Evolutionary conservation across 257 asterid species (phyloP), one percentile per base, ranked within the genome.

Genomic region (Handroanthus guayacan): DNA sequence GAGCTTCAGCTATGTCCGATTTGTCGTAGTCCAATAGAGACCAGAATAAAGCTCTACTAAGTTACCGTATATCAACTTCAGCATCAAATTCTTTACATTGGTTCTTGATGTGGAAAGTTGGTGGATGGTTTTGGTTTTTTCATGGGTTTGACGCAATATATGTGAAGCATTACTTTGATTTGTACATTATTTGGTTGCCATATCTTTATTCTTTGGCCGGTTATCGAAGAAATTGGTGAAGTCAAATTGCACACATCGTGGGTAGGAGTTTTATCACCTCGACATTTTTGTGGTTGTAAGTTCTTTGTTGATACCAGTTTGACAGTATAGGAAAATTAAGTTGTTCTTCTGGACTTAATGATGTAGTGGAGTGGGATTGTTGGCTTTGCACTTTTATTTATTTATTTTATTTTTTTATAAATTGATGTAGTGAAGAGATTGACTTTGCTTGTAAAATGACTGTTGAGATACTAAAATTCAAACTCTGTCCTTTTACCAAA

Each of bases 11-110:
- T 71, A 69, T 93, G 98, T 79, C 98, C 98, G 9, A 93, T 93
- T 17, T 93, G 98, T 75, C 89, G 98, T 31, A 84, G 84, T 72
- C 62, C 62, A 64, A 91, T 93, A 17, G 85, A 80, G 82, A 87
- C 97, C 56, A 84, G 98, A 83, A 88, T 93, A 84, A 93, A 93
- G 90, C 93, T 93, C 12, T 91, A 87, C 81, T 93, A 78, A 87
- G 83, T 37, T 61, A 65, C 50, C 44, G 31, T n/a, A 18, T n/a
- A 65, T 76, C 68, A 12, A 71, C 9, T 67, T 56, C 84, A 20
- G 74, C 83, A 37, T 77, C 79, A 74, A 39, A 66, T 70, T 80
- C 72, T 45, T 61, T 78, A 16, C 78, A 63, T 72, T 62, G 71
- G 74, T 54, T 67, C 72, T 45, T 63, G 82, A 17, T 74, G 78